Conservation (phyloP, 1,284 basidiomycete species). For the Polyporus tsugae region DNA sequence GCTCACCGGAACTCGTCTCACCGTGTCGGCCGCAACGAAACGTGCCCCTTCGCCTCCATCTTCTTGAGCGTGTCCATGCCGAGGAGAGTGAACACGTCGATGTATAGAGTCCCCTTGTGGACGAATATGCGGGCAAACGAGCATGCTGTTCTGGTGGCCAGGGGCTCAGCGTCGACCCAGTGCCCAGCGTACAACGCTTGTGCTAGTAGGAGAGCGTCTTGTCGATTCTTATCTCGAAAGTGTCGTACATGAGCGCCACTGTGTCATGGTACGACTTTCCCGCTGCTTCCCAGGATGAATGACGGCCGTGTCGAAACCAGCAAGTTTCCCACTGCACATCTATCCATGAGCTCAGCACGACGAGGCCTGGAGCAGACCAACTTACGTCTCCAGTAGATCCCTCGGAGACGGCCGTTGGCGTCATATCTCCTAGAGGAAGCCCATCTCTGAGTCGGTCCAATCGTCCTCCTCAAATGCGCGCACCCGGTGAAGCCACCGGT, state of each 20-base stretch:
- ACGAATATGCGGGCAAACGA: constrained; percentile 41
- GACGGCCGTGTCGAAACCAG: constrained; percentile 54
- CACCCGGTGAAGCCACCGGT: constrained; percentile 53
- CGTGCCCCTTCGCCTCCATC: constrained; percentile 37
- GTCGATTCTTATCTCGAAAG: constrained; percentile 49
- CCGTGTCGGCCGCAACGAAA: constrained; percentile 48
- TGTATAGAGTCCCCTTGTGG: constrained; percentile 45
- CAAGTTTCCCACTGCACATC: constrained; percentile 50
- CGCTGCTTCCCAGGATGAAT: constrained; percentile 53
- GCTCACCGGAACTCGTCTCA: constrained; percentile 50
- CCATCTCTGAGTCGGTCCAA: constrained; percentile 52
- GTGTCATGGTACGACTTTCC: constrained; percentile 48
- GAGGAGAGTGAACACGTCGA: constrained; percentile 44
- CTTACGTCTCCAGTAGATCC: constrained; percentile 47
- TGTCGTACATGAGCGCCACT: constrained; percentile 46
- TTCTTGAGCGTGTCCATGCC: constrained; percentile 41
- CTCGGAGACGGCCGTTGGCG: constrained; percentile 47
- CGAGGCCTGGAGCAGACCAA: not conserved
- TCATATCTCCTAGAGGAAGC: constrained; percentile 60
- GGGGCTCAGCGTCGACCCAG: constrained; percentile 40
- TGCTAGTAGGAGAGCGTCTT: constrained; percentile 42
- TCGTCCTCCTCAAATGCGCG: constrained; percentile 48
- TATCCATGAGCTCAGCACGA: not conserved
- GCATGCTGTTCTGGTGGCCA: constrained; percentile 21
- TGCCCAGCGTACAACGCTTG: constrained; percentile 45